phyloP scores from a whole-genome alignment of 805 yeast genomes.

The Helenozyma baotianmanensis region DNA sequence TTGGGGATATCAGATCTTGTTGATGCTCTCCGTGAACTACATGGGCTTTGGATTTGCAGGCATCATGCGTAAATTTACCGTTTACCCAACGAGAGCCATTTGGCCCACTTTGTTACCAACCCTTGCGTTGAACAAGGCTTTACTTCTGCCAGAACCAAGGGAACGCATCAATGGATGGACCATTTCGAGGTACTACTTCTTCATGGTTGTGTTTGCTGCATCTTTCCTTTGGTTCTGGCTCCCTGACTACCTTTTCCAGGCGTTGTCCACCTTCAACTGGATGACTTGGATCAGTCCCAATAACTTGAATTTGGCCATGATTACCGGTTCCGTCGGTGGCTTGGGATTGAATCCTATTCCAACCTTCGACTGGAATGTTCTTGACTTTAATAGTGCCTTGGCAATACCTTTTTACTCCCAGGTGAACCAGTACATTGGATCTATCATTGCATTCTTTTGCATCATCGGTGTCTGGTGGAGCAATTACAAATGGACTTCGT shows the following conservation, averaged over 20 bases:
- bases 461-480: conserved; percentile 26
- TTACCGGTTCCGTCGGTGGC: conserved; percentile 47
- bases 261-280: conserved; percentile 48
- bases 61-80: conserved; percentile 23
- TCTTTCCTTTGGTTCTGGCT: conserved; percentile 44
- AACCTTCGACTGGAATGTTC: conserved; percentile 49
- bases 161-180: conserved; percentile 28
- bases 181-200: conserved; percentile 30
- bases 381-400: conserved; percentile 27
- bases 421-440: conserved; percentile 21
- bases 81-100: conserved; percentile 23
- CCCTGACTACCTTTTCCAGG: conserved; percentile 40
- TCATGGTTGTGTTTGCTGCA: conserved; percentile 16
- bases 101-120: conserved; percentile 38
- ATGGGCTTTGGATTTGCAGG: conserved; percentile 32
- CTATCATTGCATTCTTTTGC: conserved; percentile 18
- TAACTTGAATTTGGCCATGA: conserved; percentile 42
- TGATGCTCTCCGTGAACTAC: conserved; percentile 22
- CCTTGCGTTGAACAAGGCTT: conserved; percentile 45
- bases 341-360: conserved; percentile 52
- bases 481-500: conserved; percentile 26
- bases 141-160: conserved; percentile 28
- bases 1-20: conserved; percentile 20
- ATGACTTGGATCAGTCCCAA: conserved; percentile 54
- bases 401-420: conserved; percentile 27